Evolutionary conservation across 441 rosid species (phyloP).

Genomic region (Erodium trifolium): DNA sequence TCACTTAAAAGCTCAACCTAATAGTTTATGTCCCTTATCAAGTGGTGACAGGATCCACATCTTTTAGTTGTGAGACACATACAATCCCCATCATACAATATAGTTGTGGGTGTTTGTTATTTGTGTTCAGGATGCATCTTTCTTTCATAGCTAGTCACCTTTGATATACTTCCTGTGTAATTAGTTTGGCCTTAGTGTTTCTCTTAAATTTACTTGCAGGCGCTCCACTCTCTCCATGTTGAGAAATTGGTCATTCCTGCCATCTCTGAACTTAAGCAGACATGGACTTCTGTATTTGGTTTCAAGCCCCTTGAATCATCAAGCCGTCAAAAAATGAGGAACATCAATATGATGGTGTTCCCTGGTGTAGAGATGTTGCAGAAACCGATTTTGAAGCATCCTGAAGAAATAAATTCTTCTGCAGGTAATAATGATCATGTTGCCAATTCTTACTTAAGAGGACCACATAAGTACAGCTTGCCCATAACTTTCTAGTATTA

Average conservation of each 20-base stretch:
- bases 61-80: too few species aligned
- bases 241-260: slow-evolving; percentile 91
- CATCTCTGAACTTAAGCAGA: slow-evolving; percentile 65
- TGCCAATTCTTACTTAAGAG: background rate
- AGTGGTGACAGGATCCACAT: too few species aligned
- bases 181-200: background rate
- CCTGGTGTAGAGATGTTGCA: slow-evolving; percentile 87
- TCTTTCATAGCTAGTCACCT: too few species aligned
- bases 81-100: too few species aligned
- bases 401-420: slow-evolving; percentile 15
- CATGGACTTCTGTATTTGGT: slow-evolving; percentile 88
- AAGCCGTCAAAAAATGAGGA: slow-evolving; percentile 41
- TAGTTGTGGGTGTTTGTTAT: too few species aligned
- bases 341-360: slow-evolving; percentile 68
- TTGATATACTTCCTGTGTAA: too few species aligned
- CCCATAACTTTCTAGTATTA: background rate
- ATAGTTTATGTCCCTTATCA: too few species aligned
- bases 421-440: slow-evolving; percentile 31
- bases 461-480: background rate
- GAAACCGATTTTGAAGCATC: slow-evolving; percentile 43
- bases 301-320: slow-evolving; percentile 48
- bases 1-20: too few species aligned
- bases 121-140: too few species aligned
- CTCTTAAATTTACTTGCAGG: slow-evolving; percentile 33
- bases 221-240: slow-evolving; percentile 55